Evolutionary conservation across 148 eudicot genomes (phyloP), one percentile per base, ranked within the genome.

Genomic region (Vaccinium corymbosum): DNA sequence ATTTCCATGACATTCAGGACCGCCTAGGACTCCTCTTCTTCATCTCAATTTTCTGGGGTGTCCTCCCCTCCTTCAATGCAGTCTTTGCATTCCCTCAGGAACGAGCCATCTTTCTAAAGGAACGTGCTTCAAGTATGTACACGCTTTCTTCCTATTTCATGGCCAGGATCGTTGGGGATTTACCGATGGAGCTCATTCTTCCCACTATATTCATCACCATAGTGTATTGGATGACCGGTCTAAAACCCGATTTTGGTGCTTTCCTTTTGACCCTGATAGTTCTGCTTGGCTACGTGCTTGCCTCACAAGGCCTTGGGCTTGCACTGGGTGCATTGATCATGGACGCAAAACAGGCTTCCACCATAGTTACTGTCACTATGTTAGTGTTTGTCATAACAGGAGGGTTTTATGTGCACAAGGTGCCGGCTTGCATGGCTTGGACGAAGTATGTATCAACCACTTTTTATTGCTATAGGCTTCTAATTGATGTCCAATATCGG

Each of bases 61-160:
- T 97, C 29, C 92, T 95, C 80, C 94, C 99, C 0, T 94, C 98
- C 3, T 97, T 95, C 84, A 95, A 94, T 7, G 98, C 98, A 3
- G 92, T 89, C 2, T 97, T 97, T 48, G 98, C 98, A 7, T 97
- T 97, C 85, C 99, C 98, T 2, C 98, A 97, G 84, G 99, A 97
- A 81, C 94, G 95, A 2, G 90, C 97, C 1, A 88, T 97, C 53
- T 89, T 97, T 53, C 19, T 87, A 13, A 97, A 94, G 78, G 99
- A 97, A 75, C 90, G 93, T 1, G 92, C 96, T 25, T 92, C 97
- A 0, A 98, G 98, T 15, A 94, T 97, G 95, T 97, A 97, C 90
- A 86, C 95, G 0, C 82, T 97, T 15, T 94, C 98, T 0, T 84
- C 99, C 4, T 97, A 97, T 72, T 97, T 97, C 88, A 89, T 97